Evolutionary conservation across 2,329 filamentous ascomycete genomes (phyloP).

Genomic region (Emergomyces orientalis): DNA sequence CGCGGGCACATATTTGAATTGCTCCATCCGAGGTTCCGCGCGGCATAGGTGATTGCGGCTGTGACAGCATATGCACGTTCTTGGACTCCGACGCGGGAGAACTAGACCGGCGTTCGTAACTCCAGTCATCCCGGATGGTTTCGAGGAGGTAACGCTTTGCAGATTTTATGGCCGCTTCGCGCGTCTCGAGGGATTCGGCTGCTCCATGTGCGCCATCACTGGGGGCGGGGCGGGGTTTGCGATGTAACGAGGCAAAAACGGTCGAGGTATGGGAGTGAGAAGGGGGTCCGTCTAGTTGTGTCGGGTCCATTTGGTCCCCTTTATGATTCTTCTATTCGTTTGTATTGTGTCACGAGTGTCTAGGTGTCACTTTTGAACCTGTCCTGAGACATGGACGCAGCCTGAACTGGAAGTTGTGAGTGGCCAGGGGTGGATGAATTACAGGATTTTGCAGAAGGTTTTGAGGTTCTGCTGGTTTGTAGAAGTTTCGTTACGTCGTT

Average conservation of each 20-base stretch:
- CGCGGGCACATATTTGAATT: conserved; percentile 2
- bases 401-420: background rate
- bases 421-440: background rate
- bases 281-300: background rate
- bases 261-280: conserved; percentile 9
- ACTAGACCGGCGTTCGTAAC: conserved; percentile 21
- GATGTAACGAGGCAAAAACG: conserved; percentile 18
- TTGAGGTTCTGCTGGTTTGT: background rate
- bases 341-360: background rate
- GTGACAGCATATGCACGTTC: background rate
- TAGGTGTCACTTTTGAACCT: background rate
- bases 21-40: background rate
- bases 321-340: background rate
- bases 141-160: conserved; percentile 34
- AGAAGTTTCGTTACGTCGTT: background rate
- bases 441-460: background rate
- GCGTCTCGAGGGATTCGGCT: conserved; percentile 20
- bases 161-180: conserved; percentile 33
- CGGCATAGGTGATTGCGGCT: background rate
- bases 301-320: background rate
- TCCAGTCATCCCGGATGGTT: conserved; percentile 37
- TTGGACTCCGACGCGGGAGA: background rate
- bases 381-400: background rate
- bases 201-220: conserved; percentile 1
- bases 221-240: conserved; percentile 17